Conservation (phyloP, 768 basidiomycete genomes). For the Amanita polypyramis region DNA sequence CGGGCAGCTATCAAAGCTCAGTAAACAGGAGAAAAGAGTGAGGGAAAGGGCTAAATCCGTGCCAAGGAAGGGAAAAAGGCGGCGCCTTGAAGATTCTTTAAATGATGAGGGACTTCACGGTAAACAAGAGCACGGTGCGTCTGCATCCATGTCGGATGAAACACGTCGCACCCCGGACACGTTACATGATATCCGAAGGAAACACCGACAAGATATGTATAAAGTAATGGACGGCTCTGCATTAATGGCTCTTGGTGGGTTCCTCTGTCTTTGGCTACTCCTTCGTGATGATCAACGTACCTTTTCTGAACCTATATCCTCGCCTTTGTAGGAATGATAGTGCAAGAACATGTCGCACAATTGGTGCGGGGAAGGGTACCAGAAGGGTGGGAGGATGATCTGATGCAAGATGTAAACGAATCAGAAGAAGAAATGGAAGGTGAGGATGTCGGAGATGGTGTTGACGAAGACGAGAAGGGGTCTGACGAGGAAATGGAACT, state of each 20-base stretch:
- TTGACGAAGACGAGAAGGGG: slow-evolving; percentile 8
- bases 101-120: not conserved
- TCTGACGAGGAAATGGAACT: slow-evolving; percentile 9
- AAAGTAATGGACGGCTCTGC: slow-evolving; percentile 65
- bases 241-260: slow-evolving; percentile 58
- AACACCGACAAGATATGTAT: slow-evolving; percentile 55
- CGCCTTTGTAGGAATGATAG: slow-evolving; percentile 42
- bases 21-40: slow-evolving; percentile 27
- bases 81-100: not conserved
- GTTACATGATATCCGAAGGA: slow-evolving; percentile 9
- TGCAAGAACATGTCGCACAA: slow-evolving; percentile 53
- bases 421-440: slow-evolving; percentile 8
- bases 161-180: not conserved
- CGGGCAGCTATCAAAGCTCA: slow-evolving; percentile 34
- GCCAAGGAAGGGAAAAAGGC: slow-evolving; percentile 9
- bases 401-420: slow-evolving; percentile 11
- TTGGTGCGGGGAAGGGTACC: slow-evolving; percentile 30
- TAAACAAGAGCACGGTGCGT: not conserved
- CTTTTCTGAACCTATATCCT: not conserved
- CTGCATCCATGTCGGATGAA: not conserved
- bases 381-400: slow-evolving; percentile 34
- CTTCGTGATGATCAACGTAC: too few relatives aligned
- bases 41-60: slow-evolving; percentile 31
- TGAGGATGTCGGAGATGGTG: slow-evolving; percentile 9
- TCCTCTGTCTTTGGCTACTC: not conserved